A percentile compares a stretch with the other conserved stretches of the same genome.
Conservation (phyloP, 805 yeast species). For the Isabelozyma heimii region DNA sequence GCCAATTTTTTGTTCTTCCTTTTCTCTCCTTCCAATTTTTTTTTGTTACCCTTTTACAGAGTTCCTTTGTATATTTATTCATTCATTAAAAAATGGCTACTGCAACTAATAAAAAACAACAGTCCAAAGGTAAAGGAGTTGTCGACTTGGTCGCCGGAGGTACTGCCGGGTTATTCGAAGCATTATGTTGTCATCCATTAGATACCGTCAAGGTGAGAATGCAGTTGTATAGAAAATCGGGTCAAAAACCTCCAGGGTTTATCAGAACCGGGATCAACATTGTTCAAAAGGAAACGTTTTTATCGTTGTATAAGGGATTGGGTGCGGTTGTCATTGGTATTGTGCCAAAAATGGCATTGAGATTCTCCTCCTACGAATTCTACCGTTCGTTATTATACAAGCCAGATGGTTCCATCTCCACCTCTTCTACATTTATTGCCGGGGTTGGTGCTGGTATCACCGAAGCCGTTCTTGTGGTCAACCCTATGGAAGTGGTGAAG, state of each 20-base stretch:
- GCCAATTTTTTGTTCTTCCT: background rate
- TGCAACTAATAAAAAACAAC: conserved; percentile 9
- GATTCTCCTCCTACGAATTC: conserved; percentile 92
- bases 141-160: conserved; percentile 89
- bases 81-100: conserved; percentile 1
- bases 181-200: conserved; percentile 96
- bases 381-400: conserved; percentile 69
- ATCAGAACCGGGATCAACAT: conserved; percentile 76
- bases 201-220: conserved; percentile 96
- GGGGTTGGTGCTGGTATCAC: conserved; percentile 98
- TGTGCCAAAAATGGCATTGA: conserved; percentile 96
- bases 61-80: background rate
- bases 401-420: conserved; percentile 62
- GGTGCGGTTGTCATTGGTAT: conserved; percentile 98
- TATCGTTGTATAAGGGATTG: conserved; percentile 89
- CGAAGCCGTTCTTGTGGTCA: conserved; percentile 91
- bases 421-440: conserved; percentile 77
- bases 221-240: conserved; percentile 78
- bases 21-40: background rate
- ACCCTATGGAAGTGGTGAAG: conserved; percentile 97
- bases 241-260: conserved; percentile 85
- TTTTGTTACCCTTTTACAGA: background rate
- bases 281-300: conserved; percentile 73
- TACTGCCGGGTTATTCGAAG: conserved; percentile 95
- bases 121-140: conserved; percentile 40